Percentiles rank a stretch among this genome's conserved stretches.
Evolutionary conservation across 2,329 filamentous ascomycete genomes (phyloP).

Genomic region (Trichoderma cornu-damae): DNA sequence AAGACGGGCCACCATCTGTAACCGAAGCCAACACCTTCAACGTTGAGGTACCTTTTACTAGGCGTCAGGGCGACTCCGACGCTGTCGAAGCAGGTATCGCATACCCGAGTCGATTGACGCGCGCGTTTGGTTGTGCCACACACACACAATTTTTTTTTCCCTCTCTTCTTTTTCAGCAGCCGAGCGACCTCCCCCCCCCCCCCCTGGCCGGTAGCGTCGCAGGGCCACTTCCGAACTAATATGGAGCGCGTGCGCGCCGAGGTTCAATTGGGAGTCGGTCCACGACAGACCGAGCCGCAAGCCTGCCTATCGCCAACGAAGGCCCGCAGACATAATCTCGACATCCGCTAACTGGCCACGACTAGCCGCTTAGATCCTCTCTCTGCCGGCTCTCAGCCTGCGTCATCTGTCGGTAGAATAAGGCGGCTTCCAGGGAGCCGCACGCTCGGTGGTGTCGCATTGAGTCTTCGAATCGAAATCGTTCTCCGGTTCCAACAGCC

Average conservation of each 20-base stretch:
- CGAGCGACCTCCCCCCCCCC: no score
- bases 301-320: neutral
- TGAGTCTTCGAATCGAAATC: neutral
- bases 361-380: neutral
- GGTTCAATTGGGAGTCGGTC: conserved; percentile 18
- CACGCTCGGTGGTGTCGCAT: neutral
- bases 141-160: no score
- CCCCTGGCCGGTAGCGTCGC: conserved; percentile 12
- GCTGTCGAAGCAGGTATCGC: conserved; percentile 17
- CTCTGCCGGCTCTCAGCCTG: neutral
- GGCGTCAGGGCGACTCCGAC: neutral
- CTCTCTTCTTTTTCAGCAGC: conserved; percentile 12
- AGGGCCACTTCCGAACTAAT: conserved; percentile 6
- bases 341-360: conserved; percentile 2
- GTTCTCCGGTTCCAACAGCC: neutral
- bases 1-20: neutral
- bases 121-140: conserved; percentile 1
- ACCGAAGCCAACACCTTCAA: no score
- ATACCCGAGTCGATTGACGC: conserved; percentile 9
- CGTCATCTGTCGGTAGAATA: neutral
- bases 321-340: neutral
- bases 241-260: conserved; percentile 19
- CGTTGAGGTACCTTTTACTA: conserved; percentile 2
- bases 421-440: neutral
- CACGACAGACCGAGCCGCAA: conserved; percentile 13